Evolutionary conservation across 257 asterid genomes (phyloP).

Genomic region (Solanum peruvianum): DNA sequence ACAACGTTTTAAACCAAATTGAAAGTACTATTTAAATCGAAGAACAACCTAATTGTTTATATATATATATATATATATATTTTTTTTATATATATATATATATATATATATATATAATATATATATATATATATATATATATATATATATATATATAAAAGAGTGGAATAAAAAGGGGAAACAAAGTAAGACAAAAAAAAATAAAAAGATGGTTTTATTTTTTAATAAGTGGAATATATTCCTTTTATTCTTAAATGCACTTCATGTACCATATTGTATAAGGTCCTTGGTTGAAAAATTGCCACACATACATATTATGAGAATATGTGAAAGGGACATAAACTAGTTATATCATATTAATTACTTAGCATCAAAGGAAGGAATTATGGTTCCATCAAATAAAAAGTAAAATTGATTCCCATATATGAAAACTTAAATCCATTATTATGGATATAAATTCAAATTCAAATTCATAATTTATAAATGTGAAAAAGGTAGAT

Average conservation of each 20-base stretch:
- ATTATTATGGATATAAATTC: background rate
- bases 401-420: background rate
- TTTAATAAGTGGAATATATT: conserved; percentile 7
- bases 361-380: conserved; percentile 10
- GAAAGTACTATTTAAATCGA: background rate
- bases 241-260: background rate
- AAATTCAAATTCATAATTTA: background rate
- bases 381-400: background rate
- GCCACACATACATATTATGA: background rate
- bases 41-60: background rate
- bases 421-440: background rate
- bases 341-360: background rate
- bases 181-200: background rate
- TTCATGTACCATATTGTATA: background rate
- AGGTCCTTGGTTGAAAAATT: background rate
- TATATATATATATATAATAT: no score
- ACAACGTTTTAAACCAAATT: background rate
- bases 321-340: background rate
- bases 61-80: no score
- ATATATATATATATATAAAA: no score
- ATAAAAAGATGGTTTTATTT: background rate
- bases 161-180: no score
- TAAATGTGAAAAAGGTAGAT: background rate
- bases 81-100: no score
- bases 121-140: no score